These are phyloP conservation scores for Monosporascus sp. DNA, from an alignment of 2,329 filamentous ascomycete species.

Conservation along the genomic window DNA sequence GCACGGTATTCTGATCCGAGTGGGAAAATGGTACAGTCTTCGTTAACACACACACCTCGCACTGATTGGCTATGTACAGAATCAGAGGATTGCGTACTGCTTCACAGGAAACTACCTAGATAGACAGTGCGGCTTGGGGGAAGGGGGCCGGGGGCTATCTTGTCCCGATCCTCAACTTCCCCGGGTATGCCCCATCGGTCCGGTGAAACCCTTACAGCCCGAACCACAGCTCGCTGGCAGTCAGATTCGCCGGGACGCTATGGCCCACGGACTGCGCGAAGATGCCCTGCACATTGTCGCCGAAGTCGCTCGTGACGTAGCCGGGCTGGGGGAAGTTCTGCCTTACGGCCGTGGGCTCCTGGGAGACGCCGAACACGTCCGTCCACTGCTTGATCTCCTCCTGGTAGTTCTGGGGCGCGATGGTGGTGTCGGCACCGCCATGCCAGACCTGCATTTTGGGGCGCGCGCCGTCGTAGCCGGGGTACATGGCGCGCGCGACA, in stretches of 20 bases:
- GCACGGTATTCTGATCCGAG: too few species aligned
- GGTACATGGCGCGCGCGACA: constrained; percentile 40
- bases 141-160: too few species aligned
- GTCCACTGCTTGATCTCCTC: constrained; percentile 55
- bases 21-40: too few species aligned
- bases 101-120: too few species aligned
- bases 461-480: constrained; percentile 42
- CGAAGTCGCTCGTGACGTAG: constrained; percentile 35
- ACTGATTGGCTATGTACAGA: too few species aligned
- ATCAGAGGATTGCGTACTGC: too few species aligned
- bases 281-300: constrained; percentile 30
- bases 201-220: constrained; percentile 15
- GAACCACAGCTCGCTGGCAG: constrained; percentile 28
- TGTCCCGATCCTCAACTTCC: too few species aligned
- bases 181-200: background rate
- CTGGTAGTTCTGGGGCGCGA: constrained; percentile 48
- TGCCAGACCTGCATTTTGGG: constrained; percentile 56
- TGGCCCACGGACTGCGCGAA: constrained; percentile 28
- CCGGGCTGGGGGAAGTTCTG: constrained; percentile 30
- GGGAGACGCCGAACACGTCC: constrained; percentile 38
- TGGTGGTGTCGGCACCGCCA: constrained; percentile 43
- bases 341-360: constrained; percentile 23
- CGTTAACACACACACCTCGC: too few species aligned
- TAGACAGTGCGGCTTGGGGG: too few species aligned
- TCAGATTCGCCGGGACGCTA: constrained; percentile 25